Evolutionary conservation across 139 green algal species (phyloP), one percentile per base, ranked within the genome.

Genomic region (Auxenochlorella pyrenoidosa): DNA sequence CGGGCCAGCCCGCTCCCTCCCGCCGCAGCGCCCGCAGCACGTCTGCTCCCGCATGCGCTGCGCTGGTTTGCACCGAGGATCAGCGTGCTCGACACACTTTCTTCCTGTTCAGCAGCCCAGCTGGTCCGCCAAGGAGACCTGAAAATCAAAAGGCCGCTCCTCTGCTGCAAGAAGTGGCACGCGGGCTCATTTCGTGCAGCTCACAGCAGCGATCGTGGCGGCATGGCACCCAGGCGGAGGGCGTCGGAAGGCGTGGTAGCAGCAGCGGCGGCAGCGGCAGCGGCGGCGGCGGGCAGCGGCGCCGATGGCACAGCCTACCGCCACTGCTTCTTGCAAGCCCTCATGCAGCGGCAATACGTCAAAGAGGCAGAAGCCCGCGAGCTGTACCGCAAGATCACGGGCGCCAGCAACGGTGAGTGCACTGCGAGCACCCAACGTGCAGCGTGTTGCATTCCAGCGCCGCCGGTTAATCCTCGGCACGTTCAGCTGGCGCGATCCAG

Each of bases 241-340:
- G 51, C 59, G 47, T 63, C 78, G 5, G 54, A 22, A 34, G 78
- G 32, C 26, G 80, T 40, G n/a, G 80, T 63, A 77, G 80, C 80
- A 24, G 79, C 58, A 8, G 77, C 40, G 36, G 79, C 38, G 3
- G 79, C 79, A 28, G 58, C 58, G 43, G 30, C 30, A 8, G 79
- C 54, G 30, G 80, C 63, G 30, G 80, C 60, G 21, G 80, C 40
- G 28, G 63, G 5, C 18, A 60, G 79, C 59, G 79, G 79, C 79
- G 38, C 16, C 13, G 41, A 30, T 16, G 15, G 16, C 80, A 16
- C 41, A 6, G 63, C 80, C 60, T 75, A 85, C 80, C 80, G 80
- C 63, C 80, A 85, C 80, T 85, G 80, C 44, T 86, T 86, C 66
- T n/a, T 86, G 43, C 82, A 86, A 28, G 82, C 82, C 82, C 34